Evolutionary conservation across 2,329 filamentous ascomycete species (phyloP), one percentile per base, ranked within the genome.

Genomic region (Cladosporium velox): DNA sequence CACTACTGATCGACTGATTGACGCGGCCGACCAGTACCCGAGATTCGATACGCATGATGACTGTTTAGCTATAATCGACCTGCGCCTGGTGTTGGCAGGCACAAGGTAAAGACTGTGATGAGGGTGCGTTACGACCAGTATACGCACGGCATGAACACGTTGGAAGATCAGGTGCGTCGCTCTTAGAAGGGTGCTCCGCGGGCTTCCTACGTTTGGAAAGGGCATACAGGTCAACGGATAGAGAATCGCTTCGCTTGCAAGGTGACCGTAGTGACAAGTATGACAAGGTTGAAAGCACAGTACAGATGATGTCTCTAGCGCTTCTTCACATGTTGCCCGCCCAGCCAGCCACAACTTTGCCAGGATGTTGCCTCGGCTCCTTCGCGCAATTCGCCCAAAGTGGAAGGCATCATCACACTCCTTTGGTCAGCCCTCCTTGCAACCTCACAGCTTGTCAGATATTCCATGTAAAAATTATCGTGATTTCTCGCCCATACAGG

Each of bases 351-450:
- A 47, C 41, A 47, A 21, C 41, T 47, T 47, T 21, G n/a, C n/a
- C n/a, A 24, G 41, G 41, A 55, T 15, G 30, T 35, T 58, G 55
- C 55, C 55, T 58, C 55, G 55, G 55, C 55, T 58, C 10, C 24
- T 58, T 58, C 14, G 55, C 34, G 55, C 55, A 58, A 58, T 35
- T 35, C 32, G 32, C 55, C 55, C 18, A 28, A 58, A 21, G n/a
- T 38, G 55, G 55, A 58, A 58, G 24, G 55, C 55, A 58, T 58
- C 55, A 41, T 58, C 55, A 58, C 55, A 58, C 18, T 35, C 55
- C 21, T 38, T 11, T 34, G 34, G 34, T 58, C 32, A 38, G 55
- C 32, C 55, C n/a, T 58, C 55, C 55, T 14, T 41, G 34, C 32
- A 11, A 47, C 41, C 41, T 47, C 41, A 21, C n/a, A 8, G 6